Conservation (phyloP, 1,284 basidiomycete genomes). For the Rugosomyces carneus region DNA sequence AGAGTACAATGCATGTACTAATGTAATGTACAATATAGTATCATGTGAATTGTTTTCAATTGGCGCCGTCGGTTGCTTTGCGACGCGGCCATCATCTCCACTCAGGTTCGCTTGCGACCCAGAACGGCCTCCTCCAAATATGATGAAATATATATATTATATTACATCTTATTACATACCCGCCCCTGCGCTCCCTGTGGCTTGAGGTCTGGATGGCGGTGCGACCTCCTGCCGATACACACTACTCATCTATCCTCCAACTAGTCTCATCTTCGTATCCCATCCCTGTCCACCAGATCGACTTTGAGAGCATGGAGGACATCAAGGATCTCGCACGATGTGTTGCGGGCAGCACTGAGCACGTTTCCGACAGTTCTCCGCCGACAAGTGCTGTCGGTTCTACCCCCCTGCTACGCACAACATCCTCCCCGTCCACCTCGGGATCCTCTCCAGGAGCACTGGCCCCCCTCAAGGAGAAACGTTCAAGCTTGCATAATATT, state of each 20-base stretch:
- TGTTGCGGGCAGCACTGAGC: slow-evolving; percentile 5
- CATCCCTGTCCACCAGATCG: neutral
- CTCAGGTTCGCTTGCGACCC: neutral
- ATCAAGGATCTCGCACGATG: slow-evolving; percentile 6
- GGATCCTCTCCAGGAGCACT: neutral
- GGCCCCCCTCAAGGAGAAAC: neutral
- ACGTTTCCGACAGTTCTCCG: slow-evolving; percentile 4
- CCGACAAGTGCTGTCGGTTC: slow-evolving; percentile 9
- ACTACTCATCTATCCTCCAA: slow-evolving; percentile 25
- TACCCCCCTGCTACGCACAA: slow-evolving; percentile 5
- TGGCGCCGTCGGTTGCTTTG: no score
- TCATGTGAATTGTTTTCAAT: no score
- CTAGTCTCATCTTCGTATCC: slow-evolving; percentile 10
- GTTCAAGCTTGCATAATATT: slow-evolving; percentile 1
- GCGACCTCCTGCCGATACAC: slow-evolving; percentile 17
- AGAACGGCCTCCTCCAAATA: neutral
- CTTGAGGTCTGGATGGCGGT: neutral
- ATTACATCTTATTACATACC: neutral
- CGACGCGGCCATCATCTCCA: neutral
- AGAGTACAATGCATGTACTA: no score
- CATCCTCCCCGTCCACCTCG: neutral
- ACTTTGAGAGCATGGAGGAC: slow-evolving; percentile 16
- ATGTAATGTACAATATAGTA: no score
- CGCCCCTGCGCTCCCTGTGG: neutral
- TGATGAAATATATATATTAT: neutral